phyloP scores from a whole-genome alignment of 163 green algal genomes.

The Volvox carteri region DNA sequence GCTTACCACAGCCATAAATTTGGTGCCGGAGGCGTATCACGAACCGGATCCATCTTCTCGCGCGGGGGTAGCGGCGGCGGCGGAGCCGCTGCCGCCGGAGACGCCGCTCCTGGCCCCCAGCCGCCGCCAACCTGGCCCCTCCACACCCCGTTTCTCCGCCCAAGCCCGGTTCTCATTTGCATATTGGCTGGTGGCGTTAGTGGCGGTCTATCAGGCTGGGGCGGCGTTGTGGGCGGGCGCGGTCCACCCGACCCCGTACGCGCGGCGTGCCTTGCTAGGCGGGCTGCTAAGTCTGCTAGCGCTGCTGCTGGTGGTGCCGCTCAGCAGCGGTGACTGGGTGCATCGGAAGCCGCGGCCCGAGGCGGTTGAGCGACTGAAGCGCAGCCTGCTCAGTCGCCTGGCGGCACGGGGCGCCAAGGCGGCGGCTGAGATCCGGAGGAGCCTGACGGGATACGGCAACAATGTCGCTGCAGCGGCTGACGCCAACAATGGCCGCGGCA shows the following conservation, averaged over 20 bases:
- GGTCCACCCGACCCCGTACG: not conserved
- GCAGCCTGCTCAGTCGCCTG: slow-evolving; percentile 17
- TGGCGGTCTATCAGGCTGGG: slow-evolving; percentile 63
- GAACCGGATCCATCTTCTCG: slow-evolving; percentile 33
- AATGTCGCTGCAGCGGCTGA: too few species aligned
- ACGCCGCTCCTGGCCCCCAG: too few species aligned
- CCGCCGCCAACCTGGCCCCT: too few species aligned
- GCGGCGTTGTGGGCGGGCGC: slow-evolving; percentile 42
- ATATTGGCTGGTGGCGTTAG: slow-evolving; percentile 43
- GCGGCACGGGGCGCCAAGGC: slow-evolving; percentile 18
- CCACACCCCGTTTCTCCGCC: not conserved
- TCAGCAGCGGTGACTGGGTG: slow-evolving; percentile 56
- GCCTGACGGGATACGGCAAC: not conserved
- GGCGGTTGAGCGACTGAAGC: slow-evolving; percentile 26
- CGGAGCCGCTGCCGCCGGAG: not conserved
- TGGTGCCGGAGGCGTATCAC: slow-evolving; percentile 44
- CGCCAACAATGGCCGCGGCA: not conserved
- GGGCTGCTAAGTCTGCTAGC: slow-evolving; percentile 53
- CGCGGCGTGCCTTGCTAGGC: slow-evolving; percentile 2
- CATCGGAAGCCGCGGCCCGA: slow-evolving; percentile 50
- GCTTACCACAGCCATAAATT: not conserved
- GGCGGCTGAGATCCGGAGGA: not conserved
- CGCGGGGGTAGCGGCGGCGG: not conserved
- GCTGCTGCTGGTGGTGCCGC: slow-evolving; percentile 31
- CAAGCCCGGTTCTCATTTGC: slow-evolving; percentile 46